Percentiles rank a stretch among this genome's conserved stretches.
phyloP scores from a whole-genome alignment of 805 yeast species.

The Clavispora fructus region DNA sequence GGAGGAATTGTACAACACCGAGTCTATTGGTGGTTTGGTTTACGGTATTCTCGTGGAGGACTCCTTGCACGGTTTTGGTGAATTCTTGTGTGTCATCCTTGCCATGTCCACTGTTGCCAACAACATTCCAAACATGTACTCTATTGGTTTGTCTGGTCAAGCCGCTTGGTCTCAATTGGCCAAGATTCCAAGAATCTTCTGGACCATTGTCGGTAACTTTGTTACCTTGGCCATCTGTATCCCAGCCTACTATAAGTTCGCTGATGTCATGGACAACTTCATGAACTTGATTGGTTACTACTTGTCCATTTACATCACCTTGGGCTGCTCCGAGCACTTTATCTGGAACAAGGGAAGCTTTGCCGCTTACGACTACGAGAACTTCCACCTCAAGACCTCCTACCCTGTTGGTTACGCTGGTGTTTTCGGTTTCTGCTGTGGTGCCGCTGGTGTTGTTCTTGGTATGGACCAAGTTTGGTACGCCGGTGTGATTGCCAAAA shows the following conservation, averaged over 20 bases:
- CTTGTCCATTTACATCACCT: constrained; percentile 77
- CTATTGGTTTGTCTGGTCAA: constrained; percentile 83
- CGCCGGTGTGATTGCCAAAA: constrained; percentile 58
- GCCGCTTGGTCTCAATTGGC: constrained; percentile 72
- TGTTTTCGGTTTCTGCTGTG: constrained; percentile 69
- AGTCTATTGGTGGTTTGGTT: constrained; percentile 77
- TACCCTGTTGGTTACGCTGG: constrained; percentile 81
- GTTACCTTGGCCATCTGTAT: constrained; percentile 81
- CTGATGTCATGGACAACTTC: constrained; percentile 70
- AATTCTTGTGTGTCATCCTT: constrained; percentile 79
- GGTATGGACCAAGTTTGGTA: constrained; percentile 91
- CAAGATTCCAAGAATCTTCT: constrained; percentile 72
- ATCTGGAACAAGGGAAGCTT: constrained; percentile 63
- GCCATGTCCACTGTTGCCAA: constrained; percentile 86
- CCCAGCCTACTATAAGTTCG: constrained; percentile 78
- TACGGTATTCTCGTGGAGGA: constrained; percentile 72
- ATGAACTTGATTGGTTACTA: constrained; percentile 92
- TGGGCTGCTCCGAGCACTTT: constrained; percentile 77
- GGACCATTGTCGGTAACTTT: constrained; percentile 76
- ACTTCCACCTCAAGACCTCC: constrained; percentile 50
- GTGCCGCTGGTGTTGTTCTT: constrained; percentile 77
- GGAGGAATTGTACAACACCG: constrained; percentile 43
- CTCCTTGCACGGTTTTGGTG: constrained; percentile 83
- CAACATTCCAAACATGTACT: constrained; percentile 92
- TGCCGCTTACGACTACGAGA: constrained; percentile 56